phyloP scores from a whole-genome alignment of 2,329 filamentous ascomycete species.

The Nemania sp. region DNA sequence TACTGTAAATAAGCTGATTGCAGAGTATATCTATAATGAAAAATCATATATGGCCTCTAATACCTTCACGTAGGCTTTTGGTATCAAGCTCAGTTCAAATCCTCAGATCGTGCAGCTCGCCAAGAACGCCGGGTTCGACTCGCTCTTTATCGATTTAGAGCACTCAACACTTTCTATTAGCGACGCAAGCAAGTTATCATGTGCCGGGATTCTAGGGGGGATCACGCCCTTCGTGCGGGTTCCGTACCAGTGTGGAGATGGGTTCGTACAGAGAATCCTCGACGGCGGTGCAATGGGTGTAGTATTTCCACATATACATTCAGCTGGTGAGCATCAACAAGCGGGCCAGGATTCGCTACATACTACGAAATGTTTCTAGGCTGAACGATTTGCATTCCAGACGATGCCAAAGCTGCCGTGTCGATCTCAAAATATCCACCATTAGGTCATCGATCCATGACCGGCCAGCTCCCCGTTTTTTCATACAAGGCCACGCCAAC shows the following conservation, averaged over 20 bases:
- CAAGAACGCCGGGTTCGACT: constrained; percentile 1
- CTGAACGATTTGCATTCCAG: not conserved
- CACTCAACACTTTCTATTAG: not conserved
- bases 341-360: too few species aligned
- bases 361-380: not conserved
- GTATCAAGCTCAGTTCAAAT: constrained; percentile 2
- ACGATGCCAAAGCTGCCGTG: constrained; percentile 12
- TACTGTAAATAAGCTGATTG: not conserved
- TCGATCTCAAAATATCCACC: constrained; percentile 9
- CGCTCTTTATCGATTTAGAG: constrained; percentile 8
- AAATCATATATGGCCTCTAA: not conserved
- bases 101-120: constrained; percentile 4
- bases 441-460: constrained; percentile 6
- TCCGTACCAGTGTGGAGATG: constrained; percentile 10
- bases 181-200: constrained; percentile 4
- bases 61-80: not conserved
- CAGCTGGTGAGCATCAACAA: not conserved
- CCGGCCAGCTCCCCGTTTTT: constrained; percentile 1
- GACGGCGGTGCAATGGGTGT: constrained; percentile 19
- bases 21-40: not conserved
- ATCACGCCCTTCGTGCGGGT: constrained; percentile 9
- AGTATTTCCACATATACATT: constrained; percentile 18
- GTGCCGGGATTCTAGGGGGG: not conserved
- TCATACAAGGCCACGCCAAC: not conserved
- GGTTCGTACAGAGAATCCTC: constrained; percentile 8